Conservation (phyloP, 148 eudicot species). For the Oxyria digyna region DNA sequence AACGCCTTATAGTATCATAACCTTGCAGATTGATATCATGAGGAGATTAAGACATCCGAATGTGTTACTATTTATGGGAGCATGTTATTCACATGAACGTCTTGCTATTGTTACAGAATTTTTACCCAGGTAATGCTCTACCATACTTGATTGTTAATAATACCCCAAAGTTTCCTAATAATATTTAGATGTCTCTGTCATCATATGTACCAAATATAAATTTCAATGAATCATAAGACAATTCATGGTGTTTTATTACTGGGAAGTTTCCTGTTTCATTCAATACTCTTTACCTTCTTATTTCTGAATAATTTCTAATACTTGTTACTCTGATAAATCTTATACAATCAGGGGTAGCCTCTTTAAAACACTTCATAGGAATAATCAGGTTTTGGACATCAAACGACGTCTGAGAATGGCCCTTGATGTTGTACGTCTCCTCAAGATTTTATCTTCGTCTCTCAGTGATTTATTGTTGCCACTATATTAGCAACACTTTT, state of each 20-base stretch:
- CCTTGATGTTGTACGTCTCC: constrained; percentile 62
- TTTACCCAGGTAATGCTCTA: constrained; percentile 43
- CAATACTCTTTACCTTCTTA: not conserved
- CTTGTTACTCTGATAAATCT: not conserved
- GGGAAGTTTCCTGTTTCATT: not conserved
- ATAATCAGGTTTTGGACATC: constrained; percentile 51
- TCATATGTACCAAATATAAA: not conserved
- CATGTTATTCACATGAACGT: constrained; percentile 54
- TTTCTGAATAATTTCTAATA: not conserved
- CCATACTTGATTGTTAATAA: not conserved
- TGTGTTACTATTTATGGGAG: constrained; percentile 90
- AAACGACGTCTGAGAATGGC: constrained; percentile 70
- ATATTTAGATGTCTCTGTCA: too few species aligned
- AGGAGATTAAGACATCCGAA: constrained; percentile 79
- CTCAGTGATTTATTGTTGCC: not conserved
- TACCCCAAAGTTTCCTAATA: too few species aligned
- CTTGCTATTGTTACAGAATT: constrained; percentile 77
- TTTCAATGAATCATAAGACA: not conserved
- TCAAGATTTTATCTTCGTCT: not conserved
- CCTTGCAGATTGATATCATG: constrained; percentile 64
- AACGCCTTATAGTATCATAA: not conserved
- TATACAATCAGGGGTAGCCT: constrained; percentile 65
- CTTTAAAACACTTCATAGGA: constrained; percentile 64
- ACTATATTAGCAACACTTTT: not conserved
- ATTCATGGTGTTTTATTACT: not conserved